A percentile compares a stretch with the other conserved stretches of the same genome.
phyloP scores from a whole-genome alignment of 495 filamentous ascomycete species.

The Neurospora sp. region DNA sequence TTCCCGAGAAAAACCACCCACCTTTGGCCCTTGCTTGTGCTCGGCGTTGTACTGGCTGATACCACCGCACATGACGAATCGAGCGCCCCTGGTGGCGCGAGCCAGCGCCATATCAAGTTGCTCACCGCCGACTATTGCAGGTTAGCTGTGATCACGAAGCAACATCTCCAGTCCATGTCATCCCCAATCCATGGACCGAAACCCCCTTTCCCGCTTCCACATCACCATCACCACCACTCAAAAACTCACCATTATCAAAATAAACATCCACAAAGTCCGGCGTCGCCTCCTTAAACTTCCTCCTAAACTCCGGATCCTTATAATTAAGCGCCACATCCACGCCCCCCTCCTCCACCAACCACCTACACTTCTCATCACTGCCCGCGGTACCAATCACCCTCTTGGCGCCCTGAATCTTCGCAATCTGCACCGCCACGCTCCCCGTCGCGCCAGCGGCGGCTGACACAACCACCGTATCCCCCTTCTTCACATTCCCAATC shows the following conservation, averaged over 20 bases:
- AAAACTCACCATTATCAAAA: conserved; percentile 48
- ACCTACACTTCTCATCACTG: conserved; percentile 51
- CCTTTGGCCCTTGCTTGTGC: conserved; percentile 19
- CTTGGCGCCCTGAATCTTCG: conserved; percentile 48
- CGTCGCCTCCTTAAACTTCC: conserved; percentile 49
- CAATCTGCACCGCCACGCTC: conserved; percentile 59
- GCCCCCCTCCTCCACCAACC: conserved; percentile 48
- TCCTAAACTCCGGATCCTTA: conserved; percentile 46
- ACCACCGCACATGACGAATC: conserved; percentile 52
- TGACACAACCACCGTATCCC: conserved; percentile 53
- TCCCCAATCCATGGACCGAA: too few species aligned
- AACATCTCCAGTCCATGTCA: not conserved
- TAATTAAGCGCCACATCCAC: conserved; percentile 61
- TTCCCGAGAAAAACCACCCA: not conserved
- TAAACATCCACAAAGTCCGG: conserved; percentile 55
- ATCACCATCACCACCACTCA: not conserved
- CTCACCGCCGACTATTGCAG: conserved; percentile 43
- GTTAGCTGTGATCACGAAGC: not conserved
- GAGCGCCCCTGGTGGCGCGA: conserved; percentile 42
- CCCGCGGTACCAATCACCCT: conserved; percentile 54
- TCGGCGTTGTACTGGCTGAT: conserved; percentile 34
- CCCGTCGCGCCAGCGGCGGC: conserved; percentile 55
- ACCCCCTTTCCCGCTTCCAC: not conserved
- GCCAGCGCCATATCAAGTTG: conserved; percentile 52
- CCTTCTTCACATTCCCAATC: conserved; percentile 43